Evolutionary conservation across 305 asterid species (phyloP).

Genomic region (Plantago coronopus): DNA sequence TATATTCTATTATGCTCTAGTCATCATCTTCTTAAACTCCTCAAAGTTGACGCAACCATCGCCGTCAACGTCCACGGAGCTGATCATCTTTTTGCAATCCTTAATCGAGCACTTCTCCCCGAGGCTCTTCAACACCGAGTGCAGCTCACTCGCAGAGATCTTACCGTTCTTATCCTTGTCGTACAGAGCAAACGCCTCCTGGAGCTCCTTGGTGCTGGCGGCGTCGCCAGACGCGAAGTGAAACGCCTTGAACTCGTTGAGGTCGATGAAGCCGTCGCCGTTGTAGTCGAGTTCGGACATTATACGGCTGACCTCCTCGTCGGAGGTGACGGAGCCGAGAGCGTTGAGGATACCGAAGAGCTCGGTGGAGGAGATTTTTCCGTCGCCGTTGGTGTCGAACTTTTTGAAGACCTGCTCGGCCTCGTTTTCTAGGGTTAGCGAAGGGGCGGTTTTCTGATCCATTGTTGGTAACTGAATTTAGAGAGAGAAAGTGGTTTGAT

Average conservation of each 20-base stretch:
- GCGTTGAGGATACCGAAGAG: constrained; percentile 55
- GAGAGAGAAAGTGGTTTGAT: neutral
- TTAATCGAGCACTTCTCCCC: constrained; percentile 63
- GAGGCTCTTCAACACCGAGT: constrained; percentile 46
- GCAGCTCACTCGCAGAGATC: constrained; percentile 63
- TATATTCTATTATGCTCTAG: neutral
- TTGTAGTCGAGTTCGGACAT: constrained; percentile 77
- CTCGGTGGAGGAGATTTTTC: constrained; percentile 64
- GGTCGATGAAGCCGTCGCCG: constrained; percentile 85
- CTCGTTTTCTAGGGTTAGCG: constrained; percentile 40
- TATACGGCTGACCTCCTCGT: constrained; percentile 54
- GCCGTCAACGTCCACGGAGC: constrained; percentile 73
- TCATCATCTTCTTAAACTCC: constrained; percentile 80
- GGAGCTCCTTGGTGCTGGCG: constrained; percentile 44
- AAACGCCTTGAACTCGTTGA: constrained; percentile 71
- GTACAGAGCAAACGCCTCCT: constrained; percentile 67
- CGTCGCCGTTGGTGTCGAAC: constrained; percentile 86
- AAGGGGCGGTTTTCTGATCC: constrained; percentile 30
- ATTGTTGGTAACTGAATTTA: constrained; percentile 7
- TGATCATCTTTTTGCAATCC: constrained; percentile 67
- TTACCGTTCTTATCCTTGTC: constrained; percentile 73
- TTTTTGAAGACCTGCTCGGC: constrained; percentile 60
- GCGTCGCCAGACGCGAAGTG: constrained; percentile 31
- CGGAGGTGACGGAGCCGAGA: constrained; percentile 56
- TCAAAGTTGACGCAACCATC: constrained; percentile 78